Evolutionary conservation across 2,329 filamentous ascomycete species (phyloP), one percentile per base, ranked within the genome.

Genomic region (Aspergillus sp.): DNA sequence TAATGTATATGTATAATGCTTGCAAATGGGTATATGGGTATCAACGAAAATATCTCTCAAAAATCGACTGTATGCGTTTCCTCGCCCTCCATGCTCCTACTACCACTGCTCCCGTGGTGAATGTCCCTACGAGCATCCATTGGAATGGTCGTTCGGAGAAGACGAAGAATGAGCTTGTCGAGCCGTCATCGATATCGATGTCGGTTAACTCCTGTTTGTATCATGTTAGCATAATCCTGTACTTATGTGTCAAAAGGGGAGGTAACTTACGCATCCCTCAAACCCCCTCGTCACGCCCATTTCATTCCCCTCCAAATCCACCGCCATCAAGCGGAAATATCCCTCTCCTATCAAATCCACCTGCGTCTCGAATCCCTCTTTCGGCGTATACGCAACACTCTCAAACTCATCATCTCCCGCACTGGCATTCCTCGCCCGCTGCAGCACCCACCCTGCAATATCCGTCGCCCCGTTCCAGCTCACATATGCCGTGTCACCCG

Each of bases 401-500:
- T 41, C 36, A 32, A 68, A 71, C 2, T 60, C 63, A 54, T 62
- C 61, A 5, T 69, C 63, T 6, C 39, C 39, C 2, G 66, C 25
- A 17, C 54, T 47, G 39, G n/a, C 21, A 21, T 62, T 61, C 28
- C 68, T 65, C 62, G 66, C 68, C 4, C 49, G 57, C 53, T 71
- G 66, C 12, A 70, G 56, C 15, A 58, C 62, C 72, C 73, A 76
- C 13, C 60, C 55, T 1, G 55, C 64, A 15, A 76, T 70, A 57
- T 76, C 73, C 0, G 74, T 76, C 1, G 74, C 74, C 28, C 74
- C 74, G 45, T 76, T 76, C 74, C 74, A 76, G 57, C 73, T 76
- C 30, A 75, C 73, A 43, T 65, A 72, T 10, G 66, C 63, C 30
- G 60, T 63, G 17, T 53, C 51, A 17, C 17, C 19, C 0, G 65